phyloP scores from a whole-genome alignment of 1,139 yeast genomes.

The Arxiozyma telluris region DNA sequence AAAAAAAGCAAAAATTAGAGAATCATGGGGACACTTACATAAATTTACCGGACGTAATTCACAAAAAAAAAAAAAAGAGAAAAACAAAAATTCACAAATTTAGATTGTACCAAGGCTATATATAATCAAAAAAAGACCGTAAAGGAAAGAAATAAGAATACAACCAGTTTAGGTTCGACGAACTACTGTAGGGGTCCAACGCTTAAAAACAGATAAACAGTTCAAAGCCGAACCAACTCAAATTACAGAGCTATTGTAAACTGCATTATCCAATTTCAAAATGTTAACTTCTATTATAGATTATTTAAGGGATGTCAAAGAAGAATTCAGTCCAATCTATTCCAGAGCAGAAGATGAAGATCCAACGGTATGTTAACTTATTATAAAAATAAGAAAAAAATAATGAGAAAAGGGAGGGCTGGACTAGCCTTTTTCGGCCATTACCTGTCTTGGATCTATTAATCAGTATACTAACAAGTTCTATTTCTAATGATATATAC shows the following conservation, averaged over 20 bases:
- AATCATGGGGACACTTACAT: not conserved
- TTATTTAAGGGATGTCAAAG: constrained; percentile 63
- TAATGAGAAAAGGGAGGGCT: too few species aligned
- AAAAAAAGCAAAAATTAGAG: not conserved
- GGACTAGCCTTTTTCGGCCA: not conserved
- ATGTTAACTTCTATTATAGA: constrained; percentile 52
- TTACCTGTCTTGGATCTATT: not conserved
- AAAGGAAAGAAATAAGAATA: not conserved
- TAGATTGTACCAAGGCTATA: not conserved
- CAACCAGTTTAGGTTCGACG: not conserved
- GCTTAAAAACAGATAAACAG: not conserved
- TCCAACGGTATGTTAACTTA: constrained; percentile 5
- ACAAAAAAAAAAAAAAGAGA: not conserved
- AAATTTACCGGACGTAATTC: not conserved
- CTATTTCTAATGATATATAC: not conserved
- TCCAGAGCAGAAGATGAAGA: constrained; percentile 68
- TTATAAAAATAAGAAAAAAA: not conserved
- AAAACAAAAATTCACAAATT: not conserved
- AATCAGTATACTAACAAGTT: not conserved
- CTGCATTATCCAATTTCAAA: not conserved
- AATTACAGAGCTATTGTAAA: too few species aligned
- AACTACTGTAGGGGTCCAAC: not conserved
- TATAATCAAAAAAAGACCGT: not conserved
- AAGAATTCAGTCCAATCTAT: constrained; percentile 66
- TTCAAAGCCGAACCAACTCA: not conserved